Evolutionary conservation across 129 eudicot species (phyloP).

Genomic region (Rutidosis leptorrhynchoides): DNA sequence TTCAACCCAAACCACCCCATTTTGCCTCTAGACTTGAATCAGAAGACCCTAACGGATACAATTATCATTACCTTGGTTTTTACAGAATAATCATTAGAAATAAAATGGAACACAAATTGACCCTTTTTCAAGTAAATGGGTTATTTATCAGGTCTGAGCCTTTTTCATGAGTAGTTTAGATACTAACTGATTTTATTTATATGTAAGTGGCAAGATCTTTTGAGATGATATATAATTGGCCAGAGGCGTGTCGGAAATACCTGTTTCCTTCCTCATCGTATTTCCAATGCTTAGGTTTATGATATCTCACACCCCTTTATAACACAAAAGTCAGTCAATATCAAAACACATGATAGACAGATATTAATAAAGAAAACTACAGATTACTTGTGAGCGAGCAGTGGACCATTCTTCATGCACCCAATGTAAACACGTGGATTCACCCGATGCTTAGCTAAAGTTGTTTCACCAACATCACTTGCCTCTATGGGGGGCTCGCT

Average conservation of each 20-base stretch:
- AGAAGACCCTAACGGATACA: too few species aligned
- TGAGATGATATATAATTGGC: conserved; percentile 82
- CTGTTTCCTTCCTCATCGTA: conserved; percentile 89
- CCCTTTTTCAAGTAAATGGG: too few species aligned
- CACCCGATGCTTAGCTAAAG: conserved; percentile 57
- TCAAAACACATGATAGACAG: conserved; percentile 14
- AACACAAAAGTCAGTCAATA: neutral
- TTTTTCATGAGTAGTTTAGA: too few species aligned
- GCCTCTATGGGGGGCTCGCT: too few species aligned
- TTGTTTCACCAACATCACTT: too few species aligned
- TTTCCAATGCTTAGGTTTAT: conserved; percentile 90
- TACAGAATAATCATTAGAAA: too few species aligned
- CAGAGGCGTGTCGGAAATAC: conserved; percentile 89
- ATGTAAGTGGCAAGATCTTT: conserved; percentile 77
- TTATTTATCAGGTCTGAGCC: too few species aligned
- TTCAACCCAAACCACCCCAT: too few species aligned
- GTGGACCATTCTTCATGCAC: conserved; percentile 92
- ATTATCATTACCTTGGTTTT: too few species aligned
- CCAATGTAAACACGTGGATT: conserved; percentile 78
- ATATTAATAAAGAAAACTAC: neutral
- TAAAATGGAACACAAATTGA: too few species aligned
- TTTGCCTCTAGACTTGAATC: too few species aligned
- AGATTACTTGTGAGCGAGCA: conserved; percentile 75
- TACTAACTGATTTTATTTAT: conserved; percentile 72
- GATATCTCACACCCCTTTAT: conserved; percentile 80